phyloP scores from a whole-genome alignment of 2,329 filamentous ascomycete species.

The Aquanectria penicillioides region DNA sequence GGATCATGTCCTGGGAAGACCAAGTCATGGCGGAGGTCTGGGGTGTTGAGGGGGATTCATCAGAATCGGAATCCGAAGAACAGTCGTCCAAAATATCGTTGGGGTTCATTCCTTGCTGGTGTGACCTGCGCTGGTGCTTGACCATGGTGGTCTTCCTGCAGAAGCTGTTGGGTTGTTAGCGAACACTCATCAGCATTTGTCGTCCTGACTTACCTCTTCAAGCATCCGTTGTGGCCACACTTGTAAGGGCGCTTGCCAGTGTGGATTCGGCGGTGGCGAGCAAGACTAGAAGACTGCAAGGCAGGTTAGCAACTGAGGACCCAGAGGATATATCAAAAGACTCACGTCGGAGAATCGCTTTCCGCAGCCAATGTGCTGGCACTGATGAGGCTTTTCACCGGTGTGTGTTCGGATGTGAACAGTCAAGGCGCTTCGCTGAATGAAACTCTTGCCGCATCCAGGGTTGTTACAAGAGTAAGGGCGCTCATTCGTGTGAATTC shows the following conservation, averaged over 20 bases:
- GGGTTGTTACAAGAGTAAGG: conserved; percentile 70
- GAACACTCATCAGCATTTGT: background rate
- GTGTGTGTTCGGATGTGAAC: conserved; percentile 78
- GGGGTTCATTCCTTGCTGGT: conserved; percentile 67
- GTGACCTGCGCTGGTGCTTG: conserved; percentile 71
- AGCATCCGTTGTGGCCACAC: conserved; percentile 68
- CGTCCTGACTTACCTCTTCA: conserved; percentile 62
- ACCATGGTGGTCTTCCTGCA: conserved; percentile 79
- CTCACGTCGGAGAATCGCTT: conserved; percentile 77
- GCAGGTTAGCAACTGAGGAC: conserved; percentile 17
- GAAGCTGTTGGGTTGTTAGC: conserved; percentile 60
- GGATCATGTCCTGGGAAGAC: conserved; percentile 56
- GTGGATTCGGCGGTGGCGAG: conserved; percentile 72
- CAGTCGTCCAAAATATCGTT: conserved; percentile 64
- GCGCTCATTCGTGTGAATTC: conserved; percentile 77
- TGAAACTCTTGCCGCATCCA: conserved; percentile 76
- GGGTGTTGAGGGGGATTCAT: conserved; percentile 69
- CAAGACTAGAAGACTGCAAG: conserved; percentile 70
- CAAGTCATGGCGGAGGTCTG: conserved; percentile 63
- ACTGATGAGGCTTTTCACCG: conserved; percentile 77
- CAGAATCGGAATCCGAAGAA: conserved; percentile 66
- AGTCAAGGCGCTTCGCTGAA: conserved; percentile 75
- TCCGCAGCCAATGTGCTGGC: conserved; percentile 71
- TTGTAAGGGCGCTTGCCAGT: conserved; percentile 74
- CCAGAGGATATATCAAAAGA: conserved; percentile 21